Evolutionary conservation across 257 asterid species (phyloP), one percentile per base, ranked within the genome.

Genomic region (Henckelia pumila): DNA sequence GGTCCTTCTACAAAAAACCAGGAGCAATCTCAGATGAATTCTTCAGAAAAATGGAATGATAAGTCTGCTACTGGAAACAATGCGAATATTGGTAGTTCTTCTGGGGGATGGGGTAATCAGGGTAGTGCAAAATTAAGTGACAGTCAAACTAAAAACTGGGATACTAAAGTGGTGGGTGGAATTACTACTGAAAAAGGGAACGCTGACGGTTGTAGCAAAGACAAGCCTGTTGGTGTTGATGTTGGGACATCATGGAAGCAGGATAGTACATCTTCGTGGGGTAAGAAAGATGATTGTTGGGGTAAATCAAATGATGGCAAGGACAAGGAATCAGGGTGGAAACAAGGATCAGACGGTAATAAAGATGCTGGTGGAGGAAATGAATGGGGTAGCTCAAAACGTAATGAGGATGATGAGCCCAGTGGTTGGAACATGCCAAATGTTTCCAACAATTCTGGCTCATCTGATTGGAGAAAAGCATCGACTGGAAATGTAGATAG

Each of bases 391-490:
- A 40, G 52, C 52, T 13, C 52, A 40, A 40, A 40, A 13, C 52
- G 19, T 13, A 4, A 40, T 40, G 52, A 47, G 55, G 55, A 47
- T 47, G 3, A 47, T 44, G 61, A 66, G 70, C 40, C 77, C 40
- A 58, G 84, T 62, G 79, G 78, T 22, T 79, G 83, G 79, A 66
- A 63, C 35, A 58, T 69, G 25, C 59, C 81, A 61, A 77, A 63
- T 60, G 70, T 56, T 49, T 61, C 82, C 24, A 68, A 61, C 21
- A 44, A 26, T 55, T 65, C 66, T 37, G 66, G 57, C 67, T 67
- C 85, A 50, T 74, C 89, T 55, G 79, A 75, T 37, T 85, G 95
- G 95, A 80, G 73, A 59, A 73, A 13, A 56, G 26, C 73, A 59
- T 73, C 81, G 19, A 53, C 44, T 47, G 61, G 64, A 61, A 83